Conservation (phyloP, 129 eudicot genomes). For the Chrysanthemum seticuspe region DNA sequence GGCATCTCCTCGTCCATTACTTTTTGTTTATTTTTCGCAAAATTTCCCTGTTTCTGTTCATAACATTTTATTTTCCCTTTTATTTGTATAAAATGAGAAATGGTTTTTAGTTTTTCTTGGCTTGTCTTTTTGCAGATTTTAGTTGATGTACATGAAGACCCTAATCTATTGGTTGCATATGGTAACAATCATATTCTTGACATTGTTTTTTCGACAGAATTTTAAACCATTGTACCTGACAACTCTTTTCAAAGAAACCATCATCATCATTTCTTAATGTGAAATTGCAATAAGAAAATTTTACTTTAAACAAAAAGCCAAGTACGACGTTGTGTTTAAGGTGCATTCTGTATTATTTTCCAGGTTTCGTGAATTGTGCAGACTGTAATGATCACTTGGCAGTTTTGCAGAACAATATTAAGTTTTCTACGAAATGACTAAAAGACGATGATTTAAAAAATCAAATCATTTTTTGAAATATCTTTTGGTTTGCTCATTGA, state of each 20-base stretch:
- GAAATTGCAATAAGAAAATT: too few relatives aligned
- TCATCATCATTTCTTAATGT: too few relatives aligned
- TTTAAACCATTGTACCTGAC: not conserved
- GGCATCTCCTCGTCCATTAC: not conserved
- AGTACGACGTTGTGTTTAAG: too few relatives aligned
- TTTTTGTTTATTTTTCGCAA: not conserved
- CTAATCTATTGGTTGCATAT: slow-evolving; percentile 83
- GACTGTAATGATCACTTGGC: too few relatives aligned
- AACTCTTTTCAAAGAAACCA: too few relatives aligned
- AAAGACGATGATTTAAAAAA: too few relatives aligned
- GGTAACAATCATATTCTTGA: slow-evolving; percentile 44
- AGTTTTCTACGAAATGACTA: not conserved
- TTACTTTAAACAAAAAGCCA: too few relatives aligned
- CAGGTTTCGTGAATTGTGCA: too few relatives aligned
- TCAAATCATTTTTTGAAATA: not conserved
- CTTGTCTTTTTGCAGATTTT: slow-evolving; percentile 55
- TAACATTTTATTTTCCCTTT: not conserved
- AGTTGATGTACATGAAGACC: slow-evolving; percentile 80
- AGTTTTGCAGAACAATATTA: too few relatives aligned
- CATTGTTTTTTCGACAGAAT: not conserved
- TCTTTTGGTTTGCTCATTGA: slow-evolving; percentile 11
- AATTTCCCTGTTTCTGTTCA: not conserved
- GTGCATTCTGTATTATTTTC: too few relatives aligned
- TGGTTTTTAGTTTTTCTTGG: not conserved
- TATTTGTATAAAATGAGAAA: slow-evolving; percentile 1